Base-by-base conservation (phyloP, 2,329 filamentous ascomycete species). In the Clonostachys rosea region DNA sequence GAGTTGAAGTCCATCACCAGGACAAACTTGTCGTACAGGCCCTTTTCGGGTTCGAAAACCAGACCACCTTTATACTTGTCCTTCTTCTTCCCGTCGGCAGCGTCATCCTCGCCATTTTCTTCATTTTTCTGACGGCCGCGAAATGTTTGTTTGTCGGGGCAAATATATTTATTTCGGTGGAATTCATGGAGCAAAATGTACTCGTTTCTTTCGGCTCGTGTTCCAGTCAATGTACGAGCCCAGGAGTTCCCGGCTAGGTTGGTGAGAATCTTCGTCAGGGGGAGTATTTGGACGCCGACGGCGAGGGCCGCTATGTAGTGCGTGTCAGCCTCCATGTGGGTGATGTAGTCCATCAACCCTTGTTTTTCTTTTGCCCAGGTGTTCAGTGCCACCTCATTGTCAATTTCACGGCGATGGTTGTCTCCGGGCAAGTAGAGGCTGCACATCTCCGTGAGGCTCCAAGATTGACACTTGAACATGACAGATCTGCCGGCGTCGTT, bases 1-100 rank as follows among this genome's bases (percentile, higher is more conserved):
- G 91, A 96, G 78, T 99, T 99, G 76, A 99, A 99, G 75, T 99
- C 94, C 95, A 99, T 99, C 67, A 99, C 95, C 47, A 99, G 80
- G 46, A 99, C 88, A 66, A 95, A 96, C 69, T 95, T 95, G 77
- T 99, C 94, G 62, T 99, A 99, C 5, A 99, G 79, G 16, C 95
- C 94, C 67, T 92, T 96, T 65, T 97, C 91, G 5, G 94, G 94
- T 65, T 99, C 94, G 58, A 99, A 97, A 48, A 99, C 94, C 34
- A 99, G 83, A 76, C 95, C 94, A 63, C 94, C 94, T 73, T 99
- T 97, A 75, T 87, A 99, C 68, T 97, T 99, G 71, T 99, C 95
- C 67, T 96, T 99, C 76, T 97, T 99, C 71, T 96, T 99, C 50
- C 79, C 81, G 9, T 76, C 81, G 13, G 66, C 76, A 18, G 86